These are phyloP conservation scores for Cyclotella sp. DNA, from an alignment of 108 stramenopile genomes.

Conservation along the genomic window DNA sequence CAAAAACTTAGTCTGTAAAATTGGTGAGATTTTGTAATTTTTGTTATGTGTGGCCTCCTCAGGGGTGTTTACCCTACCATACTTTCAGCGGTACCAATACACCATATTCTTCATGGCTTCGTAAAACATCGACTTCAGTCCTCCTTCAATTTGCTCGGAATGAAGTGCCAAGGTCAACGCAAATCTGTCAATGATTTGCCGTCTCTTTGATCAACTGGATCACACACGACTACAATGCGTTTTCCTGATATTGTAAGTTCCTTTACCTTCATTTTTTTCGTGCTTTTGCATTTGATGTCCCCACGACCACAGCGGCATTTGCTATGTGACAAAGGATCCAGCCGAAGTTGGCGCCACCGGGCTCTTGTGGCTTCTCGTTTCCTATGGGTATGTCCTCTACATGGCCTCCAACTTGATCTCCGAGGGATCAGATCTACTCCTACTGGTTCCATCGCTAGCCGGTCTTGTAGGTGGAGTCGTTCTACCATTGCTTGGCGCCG, in stretches of 20 bases:
- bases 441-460: constrained; percentile 90
- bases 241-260: constrained; percentile 36
- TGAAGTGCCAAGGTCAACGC: too few relatives aligned
- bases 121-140: too few relatives aligned
- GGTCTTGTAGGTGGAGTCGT: constrained; percentile 96
- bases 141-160: too few relatives aligned
- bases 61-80: too few relatives aligned
- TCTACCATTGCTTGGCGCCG: constrained; percentile 95
- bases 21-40: too few relatives aligned
- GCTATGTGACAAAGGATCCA: constrained; percentile 22
- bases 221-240: background rate
- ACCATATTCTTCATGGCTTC: too few relatives aligned
- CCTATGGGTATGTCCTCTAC: constrained; percentile 94
- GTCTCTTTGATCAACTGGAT: background rate
- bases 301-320: background rate
- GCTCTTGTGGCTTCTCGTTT: constrained; percentile 81
- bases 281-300: background rate
- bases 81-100: too few relatives aligned
- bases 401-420: constrained; percentile 92
- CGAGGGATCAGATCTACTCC: constrained; percentile 96
- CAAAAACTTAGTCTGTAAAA: too few relatives aligned
- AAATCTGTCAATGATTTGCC: too few relatives aligned
- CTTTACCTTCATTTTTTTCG: background rate
- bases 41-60: too few relatives aligned
- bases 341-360: constrained; percentile 38